phyloP scores from a whole-genome alignment of 352 stramenopile genomes.

The Pythium myriotylum region DNA sequence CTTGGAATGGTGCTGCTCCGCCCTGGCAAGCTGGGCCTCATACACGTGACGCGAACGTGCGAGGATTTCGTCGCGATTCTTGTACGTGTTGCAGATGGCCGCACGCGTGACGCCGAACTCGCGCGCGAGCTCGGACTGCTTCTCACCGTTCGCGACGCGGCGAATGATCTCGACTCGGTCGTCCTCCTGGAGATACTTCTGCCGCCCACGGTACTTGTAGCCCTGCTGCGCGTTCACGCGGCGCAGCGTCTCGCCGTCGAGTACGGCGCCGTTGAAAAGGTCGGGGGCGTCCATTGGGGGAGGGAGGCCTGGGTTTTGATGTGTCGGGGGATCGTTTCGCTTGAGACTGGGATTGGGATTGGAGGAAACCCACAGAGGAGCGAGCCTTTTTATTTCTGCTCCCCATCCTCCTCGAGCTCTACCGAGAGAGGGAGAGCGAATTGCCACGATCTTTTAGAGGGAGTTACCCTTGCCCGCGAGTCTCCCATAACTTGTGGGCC shows the following conservation, averaged over 20 bases:
- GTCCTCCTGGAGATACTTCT: slow-evolving; percentile 29
- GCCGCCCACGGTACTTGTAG: slow-evolving; percentile 21
- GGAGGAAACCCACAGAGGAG: too few species aligned
- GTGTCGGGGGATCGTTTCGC: too few species aligned
- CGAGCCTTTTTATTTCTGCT: too few species aligned
- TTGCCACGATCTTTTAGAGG: too few species aligned
- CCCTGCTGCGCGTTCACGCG: slow-evolving; percentile 23
- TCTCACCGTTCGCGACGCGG: slow-evolving; percentile 19
- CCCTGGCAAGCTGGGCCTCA: slow-evolving; percentile 15
- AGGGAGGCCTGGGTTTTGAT: too few species aligned
- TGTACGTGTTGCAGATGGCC: slow-evolving; percentile 29
- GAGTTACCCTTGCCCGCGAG: too few species aligned
- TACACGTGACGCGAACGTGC: slow-evolving; percentile 22
- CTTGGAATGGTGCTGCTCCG: not conserved
- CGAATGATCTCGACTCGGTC: slow-evolving; percentile 31
- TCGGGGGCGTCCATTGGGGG: not conserved
- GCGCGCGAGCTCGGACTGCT: slow-evolving; percentile 23
- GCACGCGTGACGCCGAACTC: slow-evolving; percentile 30
- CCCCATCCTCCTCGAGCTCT: too few species aligned
- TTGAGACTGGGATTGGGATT: too few species aligned
- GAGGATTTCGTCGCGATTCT: slow-evolving; percentile 28
- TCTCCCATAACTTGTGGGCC: too few species aligned
- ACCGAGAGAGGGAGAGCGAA: too few species aligned
- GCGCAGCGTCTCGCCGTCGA: slow-evolving; percentile 25
- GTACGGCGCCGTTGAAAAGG: slow-evolving; percentile 2